Percentiles rank a stretch among this genome's conserved stretches.
These are phyloP conservation scores for Aspergillus pseudoglaucus DNA, from an alignment of 2,329 filamentous ascomycete genomes.

Conservation along the genomic window DNA sequence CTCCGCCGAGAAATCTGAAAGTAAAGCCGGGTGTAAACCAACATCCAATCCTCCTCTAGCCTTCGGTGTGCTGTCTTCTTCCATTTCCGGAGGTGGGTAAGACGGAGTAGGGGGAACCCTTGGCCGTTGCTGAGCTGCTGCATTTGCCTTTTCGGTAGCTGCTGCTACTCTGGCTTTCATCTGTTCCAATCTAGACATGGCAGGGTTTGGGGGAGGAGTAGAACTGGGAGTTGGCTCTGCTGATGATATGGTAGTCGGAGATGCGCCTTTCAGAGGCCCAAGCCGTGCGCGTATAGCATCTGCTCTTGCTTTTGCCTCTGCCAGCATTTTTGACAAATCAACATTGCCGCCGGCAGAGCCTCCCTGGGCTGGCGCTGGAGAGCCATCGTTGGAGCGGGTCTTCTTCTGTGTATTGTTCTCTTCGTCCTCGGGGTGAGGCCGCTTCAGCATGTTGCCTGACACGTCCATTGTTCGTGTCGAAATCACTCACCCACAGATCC, in stretches of 20 bases:
- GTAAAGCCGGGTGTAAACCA: slow-evolving; percentile 68
- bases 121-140: slow-evolving; percentile 40
- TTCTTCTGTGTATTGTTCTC: slow-evolving; percentile 41
- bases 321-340: slow-evolving; percentile 44
- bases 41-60: slow-evolving; percentile 66
- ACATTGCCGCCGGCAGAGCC: slow-evolving; percentile 28
- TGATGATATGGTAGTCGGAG: slow-evolving; percentile 15
- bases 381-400: slow-evolving; percentile 46
- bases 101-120: slow-evolving; percentile 24
- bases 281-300: slow-evolving; percentile 43
- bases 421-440: slow-evolving; percentile 44
- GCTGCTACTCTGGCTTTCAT: slow-evolving; percentile 75
- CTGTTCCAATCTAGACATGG: slow-evolving; percentile 64
- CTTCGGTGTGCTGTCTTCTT: slow-evolving; percentile 42
- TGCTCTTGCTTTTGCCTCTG: slow-evolving; percentile 43
- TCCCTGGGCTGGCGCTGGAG: slow-evolving; percentile 36
- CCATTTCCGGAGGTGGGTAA: slow-evolving; percentile 38
- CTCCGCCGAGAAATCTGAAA: slow-evolving; percentile 44
- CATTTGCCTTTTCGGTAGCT: slow-evolving; percentile 52
- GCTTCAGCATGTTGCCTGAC: slow-evolving; percentile 40
- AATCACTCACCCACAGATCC: slow-evolving; percentile 9
- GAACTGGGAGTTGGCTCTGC: slow-evolving; percentile 31
- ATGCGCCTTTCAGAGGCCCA: slow-evolving; percentile 31
- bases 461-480: slow-evolving; percentile 23
- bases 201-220: slow-evolving; percentile 31